Conservation (phyloP, 2,329 filamentous ascomycete species). For the Pseudogymnoascus verrucosus region DNA sequence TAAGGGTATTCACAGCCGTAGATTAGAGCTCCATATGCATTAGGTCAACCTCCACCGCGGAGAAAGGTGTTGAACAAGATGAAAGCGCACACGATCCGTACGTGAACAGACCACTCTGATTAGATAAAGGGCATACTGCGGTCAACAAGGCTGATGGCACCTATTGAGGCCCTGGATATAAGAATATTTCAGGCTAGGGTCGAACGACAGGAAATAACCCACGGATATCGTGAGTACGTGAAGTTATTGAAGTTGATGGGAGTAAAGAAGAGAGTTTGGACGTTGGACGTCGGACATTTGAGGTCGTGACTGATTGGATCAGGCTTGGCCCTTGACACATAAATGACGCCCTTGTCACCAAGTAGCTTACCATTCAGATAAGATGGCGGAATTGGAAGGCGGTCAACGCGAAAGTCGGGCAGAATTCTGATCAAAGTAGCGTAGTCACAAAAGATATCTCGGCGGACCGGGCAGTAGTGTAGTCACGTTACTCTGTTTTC, state of each 20-base stretch:
- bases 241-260: background rate
- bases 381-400: background rate
- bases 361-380: background rate
- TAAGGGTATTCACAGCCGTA: background rate
- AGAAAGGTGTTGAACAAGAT: background rate
- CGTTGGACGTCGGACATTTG: background rate
- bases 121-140: background rate
- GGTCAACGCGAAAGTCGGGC: background rate
- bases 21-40: background rate
- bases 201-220: background rate
- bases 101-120: background rate
- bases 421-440: background rate
- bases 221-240: background rate
- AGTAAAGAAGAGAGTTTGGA: background rate
- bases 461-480: background rate
- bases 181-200: background rate
- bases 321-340: background rate
- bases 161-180: background rate
- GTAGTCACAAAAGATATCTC: background rate
- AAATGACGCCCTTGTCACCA: constrained; percentile 1
- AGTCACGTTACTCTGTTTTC: background rate
- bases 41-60: background rate
- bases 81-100: background rate
- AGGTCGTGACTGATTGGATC: background rate
- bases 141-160: background rate